phyloP scores from a whole-genome alignment of 805 yeast species.

The Metschnikowia orientalis region DNA sequence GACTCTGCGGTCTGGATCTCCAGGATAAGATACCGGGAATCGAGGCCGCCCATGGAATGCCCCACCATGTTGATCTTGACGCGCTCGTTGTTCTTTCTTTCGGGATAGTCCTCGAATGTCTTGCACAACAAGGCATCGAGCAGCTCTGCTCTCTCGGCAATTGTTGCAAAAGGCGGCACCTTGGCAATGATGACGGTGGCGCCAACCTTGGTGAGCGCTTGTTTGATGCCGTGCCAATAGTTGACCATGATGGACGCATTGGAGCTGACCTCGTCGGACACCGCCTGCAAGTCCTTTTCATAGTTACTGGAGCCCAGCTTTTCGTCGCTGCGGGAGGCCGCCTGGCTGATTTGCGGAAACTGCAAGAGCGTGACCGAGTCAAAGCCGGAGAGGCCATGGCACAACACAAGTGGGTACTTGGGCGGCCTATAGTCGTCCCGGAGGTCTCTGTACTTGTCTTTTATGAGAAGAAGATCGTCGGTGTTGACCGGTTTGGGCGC shows the following conservation, averaged over 20 bases:
- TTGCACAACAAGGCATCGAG: constrained; percentile 48
- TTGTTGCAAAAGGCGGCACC: constrained; percentile 80
- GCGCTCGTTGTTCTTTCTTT: constrained; percentile 18
- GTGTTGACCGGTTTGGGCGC: constrained; percentile 7
- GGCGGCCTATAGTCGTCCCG: constrained; percentile 52
- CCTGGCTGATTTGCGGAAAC: constrained; percentile 12
- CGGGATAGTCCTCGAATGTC: constrained; percentile 22
- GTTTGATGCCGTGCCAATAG: constrained; percentile 80
- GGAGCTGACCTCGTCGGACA: constrained; percentile 11
- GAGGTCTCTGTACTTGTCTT: constrained; percentile 26
- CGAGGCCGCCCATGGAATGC: constrained; percentile 94
- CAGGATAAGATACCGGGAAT: constrained; percentile 71
- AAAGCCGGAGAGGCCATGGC: constrained; percentile 87
- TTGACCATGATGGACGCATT: constrained; percentile 45
- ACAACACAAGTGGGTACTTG: constrained; percentile 67
- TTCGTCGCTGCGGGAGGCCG: constrained; percentile 7
- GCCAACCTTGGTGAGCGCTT: constrained; percentile 57
- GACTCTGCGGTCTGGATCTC: constrained; percentile 32
- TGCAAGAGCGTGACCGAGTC: constrained; percentile 38
- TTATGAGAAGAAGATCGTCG: constrained; percentile 21
- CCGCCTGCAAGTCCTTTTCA: constrained; percentile 14
- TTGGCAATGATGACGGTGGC: constrained; percentile 65
- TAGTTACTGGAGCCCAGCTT: constrained; percentile 10
- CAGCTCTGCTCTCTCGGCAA: constrained; percentile 59
- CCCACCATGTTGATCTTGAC: constrained; percentile 70